Evolutionary conservation across 768 basidiomycete genomes (phyloP).

Genomic region (Boletus reticulatus): DNA sequence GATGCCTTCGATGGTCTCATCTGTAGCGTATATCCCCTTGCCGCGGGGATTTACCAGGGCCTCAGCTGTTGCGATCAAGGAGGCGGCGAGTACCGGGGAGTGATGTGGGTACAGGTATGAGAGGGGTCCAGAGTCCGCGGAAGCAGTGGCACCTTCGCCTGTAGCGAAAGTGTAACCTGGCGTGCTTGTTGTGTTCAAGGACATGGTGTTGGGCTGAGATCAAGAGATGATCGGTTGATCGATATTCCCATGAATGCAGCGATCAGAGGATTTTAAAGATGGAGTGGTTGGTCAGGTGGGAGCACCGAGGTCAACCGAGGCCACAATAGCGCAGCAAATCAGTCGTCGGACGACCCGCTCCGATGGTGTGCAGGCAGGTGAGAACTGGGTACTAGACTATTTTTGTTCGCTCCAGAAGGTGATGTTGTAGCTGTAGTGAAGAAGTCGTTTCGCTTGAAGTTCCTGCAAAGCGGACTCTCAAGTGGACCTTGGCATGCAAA

Average conservation of each 20-base stretch:
- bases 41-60: constrained; percentile 47
- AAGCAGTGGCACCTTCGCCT: constrained; percentile 1
- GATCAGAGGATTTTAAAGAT: background rate
- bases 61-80: constrained; percentile 43
- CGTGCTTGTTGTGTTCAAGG: constrained; percentile 3
- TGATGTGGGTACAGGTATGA: constrained; percentile 41
- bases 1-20: constrained; percentile 47
- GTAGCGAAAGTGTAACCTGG: constrained; percentile 35
- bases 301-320: no score
- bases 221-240: background rate
- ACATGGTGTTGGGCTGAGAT: constrained; percentile 1
- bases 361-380: no score
- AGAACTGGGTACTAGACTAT: no score
- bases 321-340: no score
- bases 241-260: background rate
- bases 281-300: background rate
- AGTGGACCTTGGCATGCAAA: constrained; percentile 1
- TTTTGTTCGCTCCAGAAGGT: no score
- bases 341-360: no score
- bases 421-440: no score
- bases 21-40: constrained; percentile 54
- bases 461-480: background rate
- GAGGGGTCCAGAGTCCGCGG: constrained; percentile 6
- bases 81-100: constrained; percentile 38
- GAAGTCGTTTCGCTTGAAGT: no score